Conservation (phyloP, 371 early-diverging fungal species). For the Mucor irregularis region DNA sequence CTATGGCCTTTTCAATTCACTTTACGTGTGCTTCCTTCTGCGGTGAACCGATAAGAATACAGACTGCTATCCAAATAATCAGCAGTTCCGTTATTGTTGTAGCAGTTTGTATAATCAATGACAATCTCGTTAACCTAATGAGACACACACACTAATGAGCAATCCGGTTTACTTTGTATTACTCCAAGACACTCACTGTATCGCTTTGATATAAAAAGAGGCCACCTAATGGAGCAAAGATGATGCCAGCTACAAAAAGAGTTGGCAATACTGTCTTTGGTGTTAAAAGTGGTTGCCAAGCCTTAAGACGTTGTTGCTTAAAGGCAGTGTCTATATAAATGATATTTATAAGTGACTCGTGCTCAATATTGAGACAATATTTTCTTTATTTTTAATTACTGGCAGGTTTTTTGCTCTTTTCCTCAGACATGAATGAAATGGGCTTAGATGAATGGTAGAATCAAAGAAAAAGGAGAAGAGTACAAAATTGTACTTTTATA, state of each 20-base stretch:
- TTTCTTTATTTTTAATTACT: conserved; percentile 23
- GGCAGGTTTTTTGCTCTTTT: conserved; percentile 48
- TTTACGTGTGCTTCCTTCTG: conserved; percentile 41
- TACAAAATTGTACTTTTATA: too few species aligned
- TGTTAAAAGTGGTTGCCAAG: conserved; percentile 92
- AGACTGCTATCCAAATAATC: conserved; percentile 9
- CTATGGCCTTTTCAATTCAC: not conserved
- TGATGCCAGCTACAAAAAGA: conserved; percentile 80
- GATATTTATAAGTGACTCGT: not conserved
- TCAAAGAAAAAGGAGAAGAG: conserved; percentile 8
- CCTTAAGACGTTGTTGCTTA: conserved; percentile 90
- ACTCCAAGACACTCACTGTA: conserved; percentile 32
- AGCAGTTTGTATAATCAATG: conserved; percentile 86
- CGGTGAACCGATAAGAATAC: conserved; percentile 46
- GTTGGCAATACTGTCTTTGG: conserved; percentile 88
- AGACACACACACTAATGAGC: not conserved
- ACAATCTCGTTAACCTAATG: conserved; percentile 67
- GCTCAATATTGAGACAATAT: not conserved
- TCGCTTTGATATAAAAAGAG: conserved; percentile 64
- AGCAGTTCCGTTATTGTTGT: conserved; percentile 22
- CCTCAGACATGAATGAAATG: conserved; percentile 33
- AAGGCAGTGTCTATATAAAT: conserved; percentile 74
- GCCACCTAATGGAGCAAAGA: conserved; percentile 87
- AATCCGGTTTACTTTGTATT: too few species aligned
- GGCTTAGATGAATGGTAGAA: not conserved